A percentile compares a stretch with the other conserved stretches of the same genome.
Evolutionary conservation across 768 basidiomycete genomes (phyloP).

Genomic region (Tubosaeta sp.): DNA sequence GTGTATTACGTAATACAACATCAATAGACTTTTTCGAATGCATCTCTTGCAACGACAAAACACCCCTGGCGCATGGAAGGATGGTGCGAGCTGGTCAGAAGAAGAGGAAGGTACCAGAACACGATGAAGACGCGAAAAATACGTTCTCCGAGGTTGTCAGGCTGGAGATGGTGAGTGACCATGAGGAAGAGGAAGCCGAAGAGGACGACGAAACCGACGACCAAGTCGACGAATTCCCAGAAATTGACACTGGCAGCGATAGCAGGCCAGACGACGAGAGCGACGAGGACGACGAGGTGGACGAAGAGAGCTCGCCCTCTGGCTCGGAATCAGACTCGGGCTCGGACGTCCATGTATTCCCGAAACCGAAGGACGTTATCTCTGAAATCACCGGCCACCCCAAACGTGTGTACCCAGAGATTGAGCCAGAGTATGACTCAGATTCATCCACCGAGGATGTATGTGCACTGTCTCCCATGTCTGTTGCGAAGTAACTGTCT

Average conservation of each 20-base stretch:
- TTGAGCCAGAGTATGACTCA: constrained; percentile 87
- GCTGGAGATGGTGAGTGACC: constrained; percentile 70
- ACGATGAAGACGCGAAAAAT: constrained; percentile 32
- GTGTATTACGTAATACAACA: not conserved
- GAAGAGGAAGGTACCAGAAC: constrained; percentile 57
- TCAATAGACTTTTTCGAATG: not conserved
- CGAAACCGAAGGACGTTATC: constrained; percentile 62
- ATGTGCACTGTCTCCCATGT: constrained; percentile 27
- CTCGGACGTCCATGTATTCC: constrained; percentile 52
- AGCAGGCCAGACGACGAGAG: constrained; percentile 28
- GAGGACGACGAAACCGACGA: constrained; percentile 44
- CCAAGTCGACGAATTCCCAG: constrained; percentile 71
- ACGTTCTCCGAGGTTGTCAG: constrained; percentile 39
- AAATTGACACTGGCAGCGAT: constrained; percentile 53
- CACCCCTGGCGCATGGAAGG: constrained; percentile 26
- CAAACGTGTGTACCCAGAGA: constrained; percentile 81
- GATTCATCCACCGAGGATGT: constrained; percentile 93
- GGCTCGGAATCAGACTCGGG: constrained; percentile 32
- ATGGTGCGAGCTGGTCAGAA: constrained; percentile 36
- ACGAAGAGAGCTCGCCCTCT: constrained; percentile 35
- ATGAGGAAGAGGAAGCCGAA: constrained; percentile 24
- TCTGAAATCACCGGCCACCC: constrained; percentile 82
- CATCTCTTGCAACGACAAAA: not conserved
- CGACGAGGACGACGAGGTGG: constrained; percentile 34
- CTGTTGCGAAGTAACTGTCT: constrained; percentile 3